Evolutionary conservation across 805 yeast species (phyloP).

Genomic region (Barnettozyma sucrosica): DNA sequence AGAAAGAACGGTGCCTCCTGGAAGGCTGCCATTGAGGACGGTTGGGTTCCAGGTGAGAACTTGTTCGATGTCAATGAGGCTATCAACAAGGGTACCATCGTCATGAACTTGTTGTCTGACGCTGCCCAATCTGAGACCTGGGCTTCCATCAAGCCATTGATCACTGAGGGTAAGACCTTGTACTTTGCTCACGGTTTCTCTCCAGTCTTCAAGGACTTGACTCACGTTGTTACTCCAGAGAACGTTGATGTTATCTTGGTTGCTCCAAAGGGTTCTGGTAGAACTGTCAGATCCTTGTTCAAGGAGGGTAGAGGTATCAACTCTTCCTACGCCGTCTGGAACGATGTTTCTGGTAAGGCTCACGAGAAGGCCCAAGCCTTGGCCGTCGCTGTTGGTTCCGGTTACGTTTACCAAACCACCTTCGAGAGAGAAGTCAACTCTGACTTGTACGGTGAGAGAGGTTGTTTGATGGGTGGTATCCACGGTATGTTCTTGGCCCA

Average conservation of each 20-base stretch:
- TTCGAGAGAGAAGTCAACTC: conserved; percentile 99
- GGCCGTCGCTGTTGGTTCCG: conserved; percentile 99
- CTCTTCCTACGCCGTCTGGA: conserved; percentile 99
- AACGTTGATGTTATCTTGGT: conserved; percentile 96
- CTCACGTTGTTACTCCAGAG: conserved; percentile 92
- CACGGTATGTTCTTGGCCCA: conserved; percentile 99
- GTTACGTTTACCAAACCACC: conserved; percentile 99
- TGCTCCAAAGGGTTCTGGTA: conserved; percentile 99
- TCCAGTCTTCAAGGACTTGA: conserved; percentile 96
- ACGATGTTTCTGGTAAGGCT: conserved; percentile 98
- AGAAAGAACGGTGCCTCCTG: conserved; percentile 98
- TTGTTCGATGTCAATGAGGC: conserved; percentile 95
- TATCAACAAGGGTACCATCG: conserved; percentile 80
- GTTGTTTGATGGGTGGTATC: conserved; percentile 99
- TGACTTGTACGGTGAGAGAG: conserved; percentile 99
- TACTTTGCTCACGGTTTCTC: conserved; percentile 99
- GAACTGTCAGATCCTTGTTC: conserved; percentile 98
- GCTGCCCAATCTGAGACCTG: conserved; percentile 99
- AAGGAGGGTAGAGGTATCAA: conserved; percentile 99
- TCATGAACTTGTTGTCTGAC: conserved; percentile 97
- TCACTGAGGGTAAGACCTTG: conserved; percentile 95
- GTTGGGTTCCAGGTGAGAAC: conserved; percentile 99
- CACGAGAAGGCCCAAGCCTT: conserved; percentile 98
- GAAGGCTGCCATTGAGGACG: conserved; percentile 99
- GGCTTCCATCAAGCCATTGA: conserved; percentile 77